phyloP scores from a whole-genome alignment of 2,329 filamentous ascomycete species.

The Clarireedia sp. region DNA sequence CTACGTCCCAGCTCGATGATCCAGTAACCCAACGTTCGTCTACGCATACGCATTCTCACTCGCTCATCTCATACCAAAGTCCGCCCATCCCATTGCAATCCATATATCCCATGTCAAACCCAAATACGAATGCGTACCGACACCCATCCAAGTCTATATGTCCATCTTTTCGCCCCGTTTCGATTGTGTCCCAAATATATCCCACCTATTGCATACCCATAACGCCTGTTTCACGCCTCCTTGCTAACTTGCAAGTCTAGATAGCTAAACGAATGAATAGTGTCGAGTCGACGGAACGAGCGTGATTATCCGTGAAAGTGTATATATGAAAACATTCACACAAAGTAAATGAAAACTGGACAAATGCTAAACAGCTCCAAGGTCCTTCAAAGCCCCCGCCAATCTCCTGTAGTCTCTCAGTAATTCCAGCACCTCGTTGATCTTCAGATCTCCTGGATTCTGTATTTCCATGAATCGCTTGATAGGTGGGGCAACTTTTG shows the following conservation, averaged over 20 bases:
- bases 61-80: no score
- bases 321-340: neutral
- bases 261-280: neutral
- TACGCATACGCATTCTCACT: no score
- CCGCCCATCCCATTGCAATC: neutral
- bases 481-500: slow-evolving; percentile 57
- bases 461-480: slow-evolving; percentile 66
- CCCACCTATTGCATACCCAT: neutral
- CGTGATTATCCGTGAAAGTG: neutral
- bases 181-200: neutral
- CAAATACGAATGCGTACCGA: neutral
- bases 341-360: neutral
- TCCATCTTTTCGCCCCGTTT: neutral
- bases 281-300: neutral
- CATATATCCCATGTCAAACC: neutral
- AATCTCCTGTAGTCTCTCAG: slow-evolving; percentile 68
- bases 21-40: no score
- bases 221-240: neutral
- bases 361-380: slow-evolving; percentile 43
- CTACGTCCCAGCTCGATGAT: no score
- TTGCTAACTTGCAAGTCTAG: no score
- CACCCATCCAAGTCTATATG: slow-evolving; percentile 4
- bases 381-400: slow-evolving; percentile 54
- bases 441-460: slow-evolving; percentile 59
- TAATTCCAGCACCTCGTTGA: slow-evolving; percentile 66